Conservation (phyloP, 805 yeast species). For the Yarrowia alimentaria region DNA sequence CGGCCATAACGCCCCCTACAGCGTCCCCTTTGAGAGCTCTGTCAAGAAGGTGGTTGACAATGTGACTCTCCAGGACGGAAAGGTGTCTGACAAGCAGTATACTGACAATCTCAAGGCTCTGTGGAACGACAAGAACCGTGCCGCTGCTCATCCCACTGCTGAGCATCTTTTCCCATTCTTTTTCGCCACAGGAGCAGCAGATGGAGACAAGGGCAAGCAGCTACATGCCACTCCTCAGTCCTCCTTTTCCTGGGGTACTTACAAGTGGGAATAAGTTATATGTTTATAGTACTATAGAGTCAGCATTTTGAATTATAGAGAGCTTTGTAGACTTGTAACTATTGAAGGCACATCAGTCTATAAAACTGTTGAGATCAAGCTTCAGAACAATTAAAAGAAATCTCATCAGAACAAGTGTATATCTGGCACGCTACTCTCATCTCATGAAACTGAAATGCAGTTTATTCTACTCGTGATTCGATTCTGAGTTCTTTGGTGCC, state of each 20-base stretch:
- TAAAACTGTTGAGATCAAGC: too few species aligned
- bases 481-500: too few species aligned
- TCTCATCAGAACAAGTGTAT: too few species aligned
- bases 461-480: too few species aligned
- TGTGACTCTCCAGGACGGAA: conserved; percentile 32
- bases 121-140: conserved; percentile 39
- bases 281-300: too few species aligned
- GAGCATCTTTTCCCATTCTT: conserved; percentile 72
- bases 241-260: conserved; percentile 10
- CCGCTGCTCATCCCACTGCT: conserved; percentile 66
- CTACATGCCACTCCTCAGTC: conserved; percentile 12
- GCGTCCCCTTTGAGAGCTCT: conserved; percentile 52
- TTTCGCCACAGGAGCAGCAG: conserved; percentile 55
- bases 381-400: too few species aligned
- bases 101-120: conserved; percentile 44
- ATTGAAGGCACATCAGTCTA: too few species aligned
- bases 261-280: conserved; percentile 14
- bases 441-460: too few species aligned
- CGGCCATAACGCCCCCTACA: conserved; percentile 45
- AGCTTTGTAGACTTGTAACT: too few species aligned
- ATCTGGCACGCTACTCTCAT: too few species aligned
- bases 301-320: too few species aligned
- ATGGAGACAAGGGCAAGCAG: conserved; percentile 21
- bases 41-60: conserved; percentile 42
- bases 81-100: conserved; percentile 38